Evolutionary conservation across 2,329 filamentous ascomycete species (phyloP).

Genomic region (Kalaharituber pfeilii): DNA sequence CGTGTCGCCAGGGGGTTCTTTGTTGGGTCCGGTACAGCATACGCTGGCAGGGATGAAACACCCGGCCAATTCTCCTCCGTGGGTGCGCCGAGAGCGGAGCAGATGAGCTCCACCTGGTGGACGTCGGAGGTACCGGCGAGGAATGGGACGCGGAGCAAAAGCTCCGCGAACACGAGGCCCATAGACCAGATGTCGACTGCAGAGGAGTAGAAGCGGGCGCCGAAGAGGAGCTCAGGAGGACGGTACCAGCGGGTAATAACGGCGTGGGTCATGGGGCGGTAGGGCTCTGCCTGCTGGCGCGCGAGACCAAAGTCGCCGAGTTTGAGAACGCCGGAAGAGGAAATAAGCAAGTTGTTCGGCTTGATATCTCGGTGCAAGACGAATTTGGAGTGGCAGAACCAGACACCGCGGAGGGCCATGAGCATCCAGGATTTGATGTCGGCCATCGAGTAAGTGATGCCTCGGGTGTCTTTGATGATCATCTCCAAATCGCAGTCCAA

Average conservation of each 20-base stretch:
- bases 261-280: constrained; percentile 73
- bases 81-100: constrained; percentile 70
- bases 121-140: constrained; percentile 72
- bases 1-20: constrained; percentile 40
- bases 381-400: constrained; percentile 93
- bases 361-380: constrained; percentile 97
- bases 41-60: constrained; percentile 62
- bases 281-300: constrained; percentile 73
- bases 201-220: constrained; percentile 72
- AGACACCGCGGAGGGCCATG: constrained; percentile 82
- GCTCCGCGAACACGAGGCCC: constrained; percentile 80
- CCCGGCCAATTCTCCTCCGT: constrained; percentile 93
- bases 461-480: constrained; percentile 63
- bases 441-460: constrained; percentile 64
- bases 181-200: constrained; percentile 91
- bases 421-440: constrained; percentile 98
- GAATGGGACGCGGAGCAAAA: constrained; percentile 66
- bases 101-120: constrained; percentile 70
- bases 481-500: constrained; percentile 88
- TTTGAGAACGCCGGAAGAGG: constrained; percentile 81
- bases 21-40: constrained; percentile 48
- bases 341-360: constrained; percentile 92
- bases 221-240: constrained; percentile 82
- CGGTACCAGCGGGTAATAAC: constrained; percentile 97
- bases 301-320: constrained; percentile 96